These are phyloP conservation scores for Pinus taeda DNA, from an alignment of 75 land plant species.

Conservation along the genomic window DNA sequence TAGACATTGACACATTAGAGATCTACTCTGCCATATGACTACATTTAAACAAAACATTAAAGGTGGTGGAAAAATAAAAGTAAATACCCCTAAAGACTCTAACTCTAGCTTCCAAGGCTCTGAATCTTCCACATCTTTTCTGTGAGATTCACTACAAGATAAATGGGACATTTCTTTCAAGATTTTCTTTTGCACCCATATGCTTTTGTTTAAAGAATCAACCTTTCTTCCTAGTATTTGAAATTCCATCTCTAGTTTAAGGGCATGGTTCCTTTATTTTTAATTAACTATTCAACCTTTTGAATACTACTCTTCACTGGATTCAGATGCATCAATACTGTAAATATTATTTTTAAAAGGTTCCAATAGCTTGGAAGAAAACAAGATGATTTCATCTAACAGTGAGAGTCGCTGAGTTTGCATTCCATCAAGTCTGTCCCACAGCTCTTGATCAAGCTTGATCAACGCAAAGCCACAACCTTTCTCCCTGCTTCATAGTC, in stretches of 20 bases:
- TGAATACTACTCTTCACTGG: background rate
- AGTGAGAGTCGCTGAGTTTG: constrained; percentile 48
- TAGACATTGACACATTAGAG: too few relatives aligned
- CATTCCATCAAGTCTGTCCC: constrained; percentile 32
- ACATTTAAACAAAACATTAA: background rate
- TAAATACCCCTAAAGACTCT: background rate
- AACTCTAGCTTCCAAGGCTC: background rate
- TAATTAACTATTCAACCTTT: background rate
- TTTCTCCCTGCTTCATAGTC: constrained; percentile 26
- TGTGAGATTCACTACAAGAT: constrained; percentile 6
- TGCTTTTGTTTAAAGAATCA: constrained; percentile 5
- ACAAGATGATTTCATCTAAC: constrained; percentile 33
- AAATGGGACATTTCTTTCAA: constrained; percentile 8
- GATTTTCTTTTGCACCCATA: background rate
- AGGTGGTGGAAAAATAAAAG: background rate
- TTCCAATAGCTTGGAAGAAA: constrained; percentile 43
- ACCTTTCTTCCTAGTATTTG: constrained; percentile 6
- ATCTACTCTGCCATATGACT: background rate
- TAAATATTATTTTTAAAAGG: constrained; percentile 4
- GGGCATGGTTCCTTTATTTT: background rate
- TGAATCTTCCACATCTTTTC: background rate
- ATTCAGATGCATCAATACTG: background rate
- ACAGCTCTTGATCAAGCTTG: constrained; percentile 54
- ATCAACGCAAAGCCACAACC: constrained; percentile 17
- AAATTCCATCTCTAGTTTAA: background rate